Base-by-base conservation (phyloP, 129 eudicot species). In the Flaveria brownii region DNA sequence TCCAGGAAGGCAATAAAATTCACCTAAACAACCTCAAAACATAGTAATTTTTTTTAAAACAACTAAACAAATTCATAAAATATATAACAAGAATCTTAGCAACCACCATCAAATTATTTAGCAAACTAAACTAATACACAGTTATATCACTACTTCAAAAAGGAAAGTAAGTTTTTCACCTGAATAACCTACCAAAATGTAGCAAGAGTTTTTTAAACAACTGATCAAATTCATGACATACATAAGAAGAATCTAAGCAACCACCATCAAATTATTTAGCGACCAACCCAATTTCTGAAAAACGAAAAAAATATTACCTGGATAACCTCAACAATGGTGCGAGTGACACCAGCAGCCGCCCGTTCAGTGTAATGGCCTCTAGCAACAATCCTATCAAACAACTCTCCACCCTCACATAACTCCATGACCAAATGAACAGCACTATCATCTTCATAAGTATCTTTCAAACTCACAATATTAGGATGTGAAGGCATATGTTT, bases 361-460 rank as follows among this genome's bases (percentile, higher is more conserved):
- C 97, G 81, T 68, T 92, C 97, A 9, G 97, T 92, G 54, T 92
- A 92, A 85, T 92, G 96, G 10, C 97, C 97, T 79, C 96, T 78
- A 0, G 96, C 97, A 60, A 92, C 97, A 78, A 92, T 92, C 77
- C 97, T 82, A 81, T 92, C 97, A 67, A 92, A 92, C 85, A 92
- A 72, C 46, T 92, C 97, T 33, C 97, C 97, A 8, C 97, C 97
- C 50, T 87, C 97, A 76, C 97, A 92, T 77, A 89, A 66, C 84
- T 92, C 97, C 97, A 92, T 92, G 63, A 92, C 97, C 75, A 92
- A 76, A 61, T 92, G 97, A 20, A 92, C 97, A 4, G 96, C 97
- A 63, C 69, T 72, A 78, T 87, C 91, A 77, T 92, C 97, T 77
- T 92, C 97, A 83, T 84, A 92, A 74, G 97, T 87, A 61, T 86